Base-by-base conservation (phyloP, 2,329 filamentous ascomycete species). In the Hansfordia pulvinata region DNA sequence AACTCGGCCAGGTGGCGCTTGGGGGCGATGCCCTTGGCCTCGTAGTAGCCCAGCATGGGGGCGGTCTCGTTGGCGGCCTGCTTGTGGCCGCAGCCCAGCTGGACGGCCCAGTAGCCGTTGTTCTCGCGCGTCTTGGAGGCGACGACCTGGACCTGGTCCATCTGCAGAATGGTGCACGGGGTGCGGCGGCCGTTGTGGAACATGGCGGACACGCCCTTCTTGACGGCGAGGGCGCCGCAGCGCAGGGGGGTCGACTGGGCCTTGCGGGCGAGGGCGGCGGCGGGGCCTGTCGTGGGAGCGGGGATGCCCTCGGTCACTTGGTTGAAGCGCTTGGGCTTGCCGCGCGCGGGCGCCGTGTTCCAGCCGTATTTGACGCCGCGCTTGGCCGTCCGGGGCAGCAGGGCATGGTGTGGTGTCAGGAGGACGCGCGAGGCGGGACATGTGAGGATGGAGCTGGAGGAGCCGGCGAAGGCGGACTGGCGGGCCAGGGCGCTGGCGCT, bases 201-300 rank as follows among this genome's bases (percentile, higher is more conserved):
- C 37, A 94, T 58, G 33, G 80, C 86, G 22, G 85, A 93, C 82
- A 98, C 96, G 53, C 90, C 90, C 59, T 86, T 88, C 60, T 98
- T 98, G 49, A 76, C 67, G 9, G 80, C 85, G 24, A 98, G 65
- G 7, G 83, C 76, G 17, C 90, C 90, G 3, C 85, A 76, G 16
- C 90, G 79, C 21, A 74, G 43, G 1, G 72, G 72, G 10, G 71
- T 69, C 10, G 69, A 71, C 36, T 57, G 59, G 38, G 61, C 65
- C 40, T 61, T 65, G 25, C 72, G 67, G 52, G 56, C 54, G 32
- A 76, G 62, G 6, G 72, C 71, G 8, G 72, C 72, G 2, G 66
- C 68, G 2, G 69, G 69, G 0, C 70, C 69, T 6, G 64, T 59
- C 8, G 65, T 67, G 24, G 63, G 68, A 4, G 47, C 49, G 3